Evolutionary conservation across 1,284 basidiomycete species (phyloP).

Genomic region (Trametes polyzona): DNA sequence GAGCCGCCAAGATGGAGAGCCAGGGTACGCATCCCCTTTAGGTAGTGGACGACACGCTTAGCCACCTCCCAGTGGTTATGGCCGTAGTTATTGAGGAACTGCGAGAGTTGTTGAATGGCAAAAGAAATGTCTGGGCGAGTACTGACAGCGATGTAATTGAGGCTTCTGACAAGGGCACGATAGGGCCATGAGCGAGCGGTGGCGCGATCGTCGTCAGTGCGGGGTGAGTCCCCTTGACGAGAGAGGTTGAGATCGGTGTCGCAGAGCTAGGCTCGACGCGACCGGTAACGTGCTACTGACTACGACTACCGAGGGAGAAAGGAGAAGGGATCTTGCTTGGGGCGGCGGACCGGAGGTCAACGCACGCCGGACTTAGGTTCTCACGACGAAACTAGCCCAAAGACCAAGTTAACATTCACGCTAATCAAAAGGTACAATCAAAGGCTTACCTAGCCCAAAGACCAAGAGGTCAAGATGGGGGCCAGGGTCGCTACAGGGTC

Average conservation of each 20-base stretch:
- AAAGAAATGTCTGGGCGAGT: constrained; percentile 22
- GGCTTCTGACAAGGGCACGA: constrained; percentile 17
- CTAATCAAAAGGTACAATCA: too few relatives aligned
- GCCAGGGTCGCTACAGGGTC: too few relatives aligned
- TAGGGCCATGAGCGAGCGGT: constrained; percentile 15
- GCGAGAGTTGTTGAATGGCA: constrained; percentile 20
- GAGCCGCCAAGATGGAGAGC: constrained; percentile 24
- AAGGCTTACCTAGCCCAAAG: too few relatives aligned
- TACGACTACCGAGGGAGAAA: too few relatives aligned
- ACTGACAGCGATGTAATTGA: constrained; percentile 24
- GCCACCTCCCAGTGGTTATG: constrained; percentile 29
- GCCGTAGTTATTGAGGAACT: constrained; percentile 18
- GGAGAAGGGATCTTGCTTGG: too few relatives aligned
- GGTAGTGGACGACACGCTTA: constrained; percentile 30
- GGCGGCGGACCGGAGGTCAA: too few relatives aligned
- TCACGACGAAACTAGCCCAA: too few relatives aligned
- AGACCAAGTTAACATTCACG: too few relatives aligned
- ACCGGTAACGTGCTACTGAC: too few relatives aligned
- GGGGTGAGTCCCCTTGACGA: neutral
- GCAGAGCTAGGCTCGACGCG: too few relatives aligned
- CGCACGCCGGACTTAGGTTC: too few relatives aligned
- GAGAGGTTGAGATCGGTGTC: constrained; percentile 6
- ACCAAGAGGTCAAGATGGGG: too few relatives aligned
- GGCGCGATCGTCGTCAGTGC: neutral
- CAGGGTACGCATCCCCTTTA: constrained; percentile 26